A percentile compares a stretch with the other conserved stretches of the same genome.
phyloP scores from a whole-genome alignment of 352 stramenopile genomes.

The Globisporangium yorkense region DNA sequence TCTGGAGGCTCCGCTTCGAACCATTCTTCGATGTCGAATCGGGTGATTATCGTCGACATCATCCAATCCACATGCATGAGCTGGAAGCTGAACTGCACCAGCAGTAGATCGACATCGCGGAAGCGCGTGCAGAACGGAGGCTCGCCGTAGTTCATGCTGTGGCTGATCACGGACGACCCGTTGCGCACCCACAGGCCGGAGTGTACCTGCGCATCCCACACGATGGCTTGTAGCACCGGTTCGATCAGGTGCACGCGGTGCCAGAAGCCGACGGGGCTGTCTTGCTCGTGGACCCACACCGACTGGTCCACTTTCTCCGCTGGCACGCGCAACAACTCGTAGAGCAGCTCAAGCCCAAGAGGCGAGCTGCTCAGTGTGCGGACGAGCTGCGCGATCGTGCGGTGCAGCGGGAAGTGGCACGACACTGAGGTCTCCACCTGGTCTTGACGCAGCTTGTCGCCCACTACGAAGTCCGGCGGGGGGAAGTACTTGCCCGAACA shows the following conservation, averaged over 20 bases:
- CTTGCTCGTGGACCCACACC: constrained; percentile 52
- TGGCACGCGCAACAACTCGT: constrained; percentile 36
- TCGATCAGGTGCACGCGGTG: constrained; percentile 77
- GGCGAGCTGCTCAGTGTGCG: constrained; percentile 57
- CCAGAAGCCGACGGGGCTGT: constrained; percentile 72
- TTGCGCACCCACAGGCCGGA: constrained; percentile 82
- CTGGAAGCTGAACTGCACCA: constrained; percentile 76
- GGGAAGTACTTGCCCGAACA: constrained; percentile 74
- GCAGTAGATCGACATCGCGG: constrained; percentile 73
- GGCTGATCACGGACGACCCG: constrained; percentile 78
- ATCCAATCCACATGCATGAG: constrained; percentile 72
- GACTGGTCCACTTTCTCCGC: constrained; percentile 20
- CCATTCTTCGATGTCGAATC: constrained; percentile 64
- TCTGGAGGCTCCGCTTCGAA: constrained; percentile 31
- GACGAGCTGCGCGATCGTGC: constrained; percentile 66
- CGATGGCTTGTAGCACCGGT: constrained; percentile 70
- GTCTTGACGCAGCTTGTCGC: constrained; percentile 41
- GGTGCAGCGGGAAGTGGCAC: constrained; percentile 79
- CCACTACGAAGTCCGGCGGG: constrained; percentile 47
- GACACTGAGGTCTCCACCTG: constrained; percentile 64
- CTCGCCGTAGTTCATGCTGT: constrained; percentile 89
- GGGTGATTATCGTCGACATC: constrained; percentile 63
- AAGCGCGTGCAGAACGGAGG: constrained; percentile 83
- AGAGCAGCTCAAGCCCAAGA: constrained; percentile 50
- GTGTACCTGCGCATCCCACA: constrained; percentile 87